A percentile compares a stretch with the other conserved stretches of the same genome.
These are phyloP conservation scores for Pseudogymnoascus sp. DNA, from an alignment of 2,329 filamentous ascomycete genomes.

Conservation along the genomic window DNA sequence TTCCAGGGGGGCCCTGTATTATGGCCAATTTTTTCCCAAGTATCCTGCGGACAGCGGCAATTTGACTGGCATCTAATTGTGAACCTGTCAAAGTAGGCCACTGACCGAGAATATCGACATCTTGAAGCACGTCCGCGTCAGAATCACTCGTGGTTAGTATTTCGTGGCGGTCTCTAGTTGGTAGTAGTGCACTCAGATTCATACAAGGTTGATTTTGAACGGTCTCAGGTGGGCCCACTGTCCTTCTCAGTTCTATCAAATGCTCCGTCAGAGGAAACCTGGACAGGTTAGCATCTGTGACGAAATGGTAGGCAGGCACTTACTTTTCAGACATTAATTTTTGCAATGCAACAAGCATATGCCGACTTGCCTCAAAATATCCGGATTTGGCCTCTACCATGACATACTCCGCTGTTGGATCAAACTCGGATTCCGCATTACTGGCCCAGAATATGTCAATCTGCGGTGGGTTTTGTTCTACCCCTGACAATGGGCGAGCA, in stretches of 20 bases:
- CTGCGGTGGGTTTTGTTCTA: slow-evolving; percentile 60
- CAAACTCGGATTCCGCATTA: slow-evolving; percentile 53
- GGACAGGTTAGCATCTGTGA: not conserved
- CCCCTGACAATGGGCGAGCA: slow-evolving; percentile 54
- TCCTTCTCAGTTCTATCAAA: slow-evolving; percentile 42
- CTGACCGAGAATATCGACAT: slow-evolving; percentile 44
- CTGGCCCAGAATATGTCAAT: slow-evolving; percentile 69
- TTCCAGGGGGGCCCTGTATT: slow-evolving; percentile 68
- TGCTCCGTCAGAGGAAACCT: slow-evolving; percentile 57
- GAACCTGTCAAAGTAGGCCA: slow-evolving; percentile 44
- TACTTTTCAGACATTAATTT: slow-evolving; percentile 28
- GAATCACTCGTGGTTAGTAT: not conserved
- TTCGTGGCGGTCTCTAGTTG: slow-evolving; percentile 13
- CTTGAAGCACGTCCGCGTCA: slow-evolving; percentile 32
- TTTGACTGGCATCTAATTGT: slow-evolving; percentile 63
- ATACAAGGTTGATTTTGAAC: slow-evolving; percentile 40
- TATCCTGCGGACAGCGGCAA: slow-evolving; percentile 59
- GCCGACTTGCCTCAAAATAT: slow-evolving; percentile 70
- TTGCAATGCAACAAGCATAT: slow-evolving; percentile 69
- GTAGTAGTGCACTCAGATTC: slow-evolving; percentile 40
- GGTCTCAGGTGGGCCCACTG: slow-evolving; percentile 45
- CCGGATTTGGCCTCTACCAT: slow-evolving; percentile 71
- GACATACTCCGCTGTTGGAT: slow-evolving; percentile 51
- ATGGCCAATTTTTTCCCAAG: slow-evolving; percentile 65
- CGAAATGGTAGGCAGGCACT: not conserved